Base-by-base conservation (phyloP, 768 basidiomycete species). In the Astraeus odoratus region DNA sequence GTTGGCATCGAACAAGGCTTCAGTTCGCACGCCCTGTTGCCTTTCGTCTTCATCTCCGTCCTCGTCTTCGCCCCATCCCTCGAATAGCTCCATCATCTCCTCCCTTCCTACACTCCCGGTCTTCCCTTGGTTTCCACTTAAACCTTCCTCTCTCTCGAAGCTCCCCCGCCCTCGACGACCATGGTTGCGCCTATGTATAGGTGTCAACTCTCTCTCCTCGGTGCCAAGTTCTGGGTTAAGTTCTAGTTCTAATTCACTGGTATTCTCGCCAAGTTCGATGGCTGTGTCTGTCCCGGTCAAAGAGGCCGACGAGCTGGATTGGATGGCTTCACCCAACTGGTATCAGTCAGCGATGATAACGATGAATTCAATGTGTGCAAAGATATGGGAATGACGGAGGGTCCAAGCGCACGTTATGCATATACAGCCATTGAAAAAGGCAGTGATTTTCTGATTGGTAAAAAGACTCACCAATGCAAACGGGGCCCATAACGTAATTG, bases 401-500 rank as follows among this genome's bases (percentile, higher is more conserved):
- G n/a, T n/a, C n/a, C n/a, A n/a, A n/a, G n/a, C n/a, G 31, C 10
- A 18, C 23, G 39, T 24, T 24, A n/a, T 12, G 19, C 8, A 25
- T 13, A n/a, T 29, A 31, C 30, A 26, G 19, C 8, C 23, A 18
- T 18, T 36, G 33, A 35, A 18, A 35, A 40, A 15, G 24, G 7
- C 8, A 3, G 22, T 24, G 15, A 5, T n/a, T 37, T 37, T 13
- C 12, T 4, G 26, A 16, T 8, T 37, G 43, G 45, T 18, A 19
- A 19, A 25, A 23, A 23, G 15, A 67, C 80, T 38, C 51, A 94
- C 90, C 57, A 98, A 64, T 0, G 91, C 81, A 65, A 90, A 95
- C 3, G 94, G 94, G 3, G 83, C 91, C 95, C 94, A 97, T 63
- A 86, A 84, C 1, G 83, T 78, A 42, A 97, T 74, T 5, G 92